Base-by-base conservation (phyloP, 805 yeast genomes). In the Starmerella powellii region DNA sequence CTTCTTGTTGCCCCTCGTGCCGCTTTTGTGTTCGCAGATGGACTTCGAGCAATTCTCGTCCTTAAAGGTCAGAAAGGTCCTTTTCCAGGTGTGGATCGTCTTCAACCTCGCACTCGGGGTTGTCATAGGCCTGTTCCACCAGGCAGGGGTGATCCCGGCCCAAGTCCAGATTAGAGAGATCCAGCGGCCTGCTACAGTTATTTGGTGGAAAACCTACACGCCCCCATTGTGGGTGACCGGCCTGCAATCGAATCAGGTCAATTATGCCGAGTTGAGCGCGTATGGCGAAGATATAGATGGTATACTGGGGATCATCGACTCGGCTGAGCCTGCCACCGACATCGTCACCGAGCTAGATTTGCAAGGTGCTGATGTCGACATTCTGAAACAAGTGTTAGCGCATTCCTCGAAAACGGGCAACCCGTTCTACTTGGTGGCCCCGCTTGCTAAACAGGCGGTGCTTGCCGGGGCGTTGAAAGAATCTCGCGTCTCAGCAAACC, bases 171-270 rank as follows among this genome's bases (percentile, higher is more conserved):
- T 61, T 13, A 51, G 62, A 13, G 42, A 49, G 8, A 31, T 57
- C 16, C 45, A 52, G 2, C 39, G 50, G 17, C 57, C 62, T 2
- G 41, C 58, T 3, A 61, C 68, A 0, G 63, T 74, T 0, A 55
- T 88, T 4, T 88, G 94, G 85, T 88, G 97, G 97, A 76, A 85
- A 58, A 85, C 95, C 0, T 91, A 88, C 53, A 73, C 84, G 3
- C 96, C 97, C 0, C 97, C 98, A 3, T 72, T 84, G 4, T 91
- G 95, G 94, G 58, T 88, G 43, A 63, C 80, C 52, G 70, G 67
- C 5, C 47, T 51, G 19, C 56, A 52, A 8, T 36, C 45, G 12
- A 52, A 46, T 10, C 46, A 55, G 1, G 58, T 60, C 1, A 42
- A 44, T 11, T 47, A 53, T 35, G 40, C 48, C 8, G 55, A 56